Evolutionary conservation across 2,329 filamentous ascomycete species (phyloP).

Genomic region (Laburnicola sp.): DNA sequence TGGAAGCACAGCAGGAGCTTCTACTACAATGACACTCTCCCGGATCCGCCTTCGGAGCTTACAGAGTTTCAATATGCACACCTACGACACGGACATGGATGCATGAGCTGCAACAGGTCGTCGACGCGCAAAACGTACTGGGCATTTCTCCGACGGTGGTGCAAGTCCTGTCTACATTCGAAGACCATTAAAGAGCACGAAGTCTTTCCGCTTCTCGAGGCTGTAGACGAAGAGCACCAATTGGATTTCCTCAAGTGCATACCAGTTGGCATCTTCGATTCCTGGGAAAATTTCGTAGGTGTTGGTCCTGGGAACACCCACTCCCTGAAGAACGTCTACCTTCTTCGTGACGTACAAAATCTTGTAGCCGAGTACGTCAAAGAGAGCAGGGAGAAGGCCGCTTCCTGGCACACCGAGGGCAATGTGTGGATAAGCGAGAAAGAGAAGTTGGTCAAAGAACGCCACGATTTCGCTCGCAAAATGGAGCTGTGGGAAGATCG

Average conservation of each 20-base stretch:
- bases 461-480: slow-evolving; percentile 38
- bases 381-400: slow-evolving; percentile 20
- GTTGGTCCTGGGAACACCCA: slow-evolving; percentile 41
- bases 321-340: slow-evolving; percentile 39
- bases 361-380: slow-evolving; percentile 30
- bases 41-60: slow-evolving; percentile 41
- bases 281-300: slow-evolving; percentile 45
- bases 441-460: slow-evolving; percentile 32
- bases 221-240: slow-evolving; percentile 28
- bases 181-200: slow-evolving; percentile 41
- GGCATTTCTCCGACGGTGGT: slow-evolving; percentile 50
- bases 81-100: slow-evolving; percentile 45
- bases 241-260: slow-evolving; percentile 32
- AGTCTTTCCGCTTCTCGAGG: slow-evolving; percentile 30
- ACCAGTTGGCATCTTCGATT: slow-evolving; percentile 42
- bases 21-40: slow-evolving; percentile 39
- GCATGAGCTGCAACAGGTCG: slow-evolving; percentile 43
- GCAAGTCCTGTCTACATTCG: slow-evolving; percentile 42
- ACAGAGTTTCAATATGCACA: slow-evolving; percentile 47
- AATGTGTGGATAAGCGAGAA: slow-evolving; percentile 29
- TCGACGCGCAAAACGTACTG: slow-evolving; percentile 49
- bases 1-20: slow-evolving; percentile 44
- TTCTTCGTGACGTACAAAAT: slow-evolving; percentile 33
- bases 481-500: slow-evolving; percentile 46
- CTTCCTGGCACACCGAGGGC: slow-evolving; percentile 26